Evolutionary conservation across 2,329 filamentous ascomycete species (phyloP).

Genomic region (Amauroascus verrucosus): DNA sequence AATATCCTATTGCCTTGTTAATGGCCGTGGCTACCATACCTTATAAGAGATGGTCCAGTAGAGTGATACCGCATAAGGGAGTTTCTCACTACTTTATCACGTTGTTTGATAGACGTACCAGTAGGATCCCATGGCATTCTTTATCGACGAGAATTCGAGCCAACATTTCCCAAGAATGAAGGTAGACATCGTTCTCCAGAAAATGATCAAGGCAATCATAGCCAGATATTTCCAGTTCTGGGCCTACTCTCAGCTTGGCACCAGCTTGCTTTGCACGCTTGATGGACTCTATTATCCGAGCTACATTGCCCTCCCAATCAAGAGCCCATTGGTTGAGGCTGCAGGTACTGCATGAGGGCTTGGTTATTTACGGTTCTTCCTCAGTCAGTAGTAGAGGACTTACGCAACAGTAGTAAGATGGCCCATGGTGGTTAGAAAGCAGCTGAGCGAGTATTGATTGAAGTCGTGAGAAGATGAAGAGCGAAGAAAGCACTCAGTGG

Average conservation of each 20-base stretch:
- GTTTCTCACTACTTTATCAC: background rate
- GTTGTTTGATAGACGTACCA: background rate
- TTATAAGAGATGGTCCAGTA: too few species aligned
- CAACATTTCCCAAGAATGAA: slow-evolving; percentile 52
- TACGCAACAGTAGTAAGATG: slow-evolving; percentile 11
- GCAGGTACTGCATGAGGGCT: slow-evolving; percentile 4
- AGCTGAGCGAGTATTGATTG: too few species aligned
- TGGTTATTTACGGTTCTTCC: background rate
- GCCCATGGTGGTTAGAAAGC: slow-evolving; percentile 10
- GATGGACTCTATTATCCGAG: slow-evolving; percentile 55
- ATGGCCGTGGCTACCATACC: too few species aligned
- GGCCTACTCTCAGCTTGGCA: slow-evolving; percentile 49
- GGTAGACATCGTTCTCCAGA: slow-evolving; percentile 38
- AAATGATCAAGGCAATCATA: slow-evolving; percentile 18
- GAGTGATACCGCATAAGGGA: too few species aligned
- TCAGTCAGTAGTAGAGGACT: background rate
- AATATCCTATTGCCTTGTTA: slow-evolving; percentile 9
- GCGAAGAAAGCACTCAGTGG: too few species aligned
- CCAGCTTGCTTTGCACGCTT: slow-evolving; percentile 47
- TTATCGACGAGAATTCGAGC: slow-evolving; percentile 48
- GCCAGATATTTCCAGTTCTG: slow-evolving; percentile 27
- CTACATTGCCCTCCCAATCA: slow-evolving; percentile 52
- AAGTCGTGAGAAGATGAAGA: too few species aligned
- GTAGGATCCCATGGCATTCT: slow-evolving; percentile 51
- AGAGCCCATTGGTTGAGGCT: slow-evolving; percentile 30